Base-by-base conservation (phyloP, 345 rosid species). In the Hirschfeldia incana region DNA sequence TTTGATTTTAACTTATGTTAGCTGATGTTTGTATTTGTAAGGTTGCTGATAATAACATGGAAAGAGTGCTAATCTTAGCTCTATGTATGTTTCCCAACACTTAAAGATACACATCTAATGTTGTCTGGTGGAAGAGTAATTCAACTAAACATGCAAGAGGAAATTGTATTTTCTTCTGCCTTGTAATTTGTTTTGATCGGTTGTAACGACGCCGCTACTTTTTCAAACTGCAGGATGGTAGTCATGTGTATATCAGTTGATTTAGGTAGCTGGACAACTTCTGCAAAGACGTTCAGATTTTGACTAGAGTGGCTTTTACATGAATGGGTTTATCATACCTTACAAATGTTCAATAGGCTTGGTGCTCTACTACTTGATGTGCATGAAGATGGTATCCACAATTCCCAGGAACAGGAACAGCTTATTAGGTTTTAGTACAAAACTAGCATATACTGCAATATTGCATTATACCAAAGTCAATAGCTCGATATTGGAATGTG, bases 331-430 rank as follows among this genome's bases (percentile, higher is more conserved):
- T n/a, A 49, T 49, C 15, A 42, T 68, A 88, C 97, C 97, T 89
- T 87, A 17, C 70, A 58, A 44, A 83, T 84, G 59, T 80, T 75
- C 39, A 65, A 57, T 21, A 92, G 88, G 80, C 91, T 97, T 11
- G 78, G 21, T 21, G 21, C 21, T 21, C 76, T 66, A 39, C 76
- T 66, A 39, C 13, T 39, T 84, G 84, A 85, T 89, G 94, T 39
- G 97, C 98, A 74, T 94, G 97, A 82, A 92, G 82, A 79, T 86
- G 76, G 78, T 90, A 94, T 76, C 97, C 98, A 65, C 90, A 91
- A 55, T 91, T 94, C 74, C 97, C 97, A 0, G 97, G 94, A 42
- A 92, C 97, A 0, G 97, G 94, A 42, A 92, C 89, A 26, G 97
- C 90, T 29, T 88, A 15, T 65, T 61, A 10, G 92, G 93, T 78